Evolutionary conservation across 2,329 filamentous ascomycete genomes (phyloP).

Genomic region (Diaporthe sp.): DNA sequence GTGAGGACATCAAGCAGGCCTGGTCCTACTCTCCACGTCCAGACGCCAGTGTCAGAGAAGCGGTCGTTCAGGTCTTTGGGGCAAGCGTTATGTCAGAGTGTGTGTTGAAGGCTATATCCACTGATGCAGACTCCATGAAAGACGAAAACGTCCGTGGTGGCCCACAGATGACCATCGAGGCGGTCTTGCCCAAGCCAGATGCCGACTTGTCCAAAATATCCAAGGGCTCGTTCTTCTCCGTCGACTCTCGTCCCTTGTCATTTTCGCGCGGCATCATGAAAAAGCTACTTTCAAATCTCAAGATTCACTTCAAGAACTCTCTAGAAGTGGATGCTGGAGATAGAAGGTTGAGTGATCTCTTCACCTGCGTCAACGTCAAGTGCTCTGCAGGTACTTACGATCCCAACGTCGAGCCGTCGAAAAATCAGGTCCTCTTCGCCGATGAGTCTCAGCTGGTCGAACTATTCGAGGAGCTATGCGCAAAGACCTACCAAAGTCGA

Average conservation of each 20-base stretch:
- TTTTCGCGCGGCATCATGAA: constrained; percentile 69
- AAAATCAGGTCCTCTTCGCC: constrained; percentile 79
- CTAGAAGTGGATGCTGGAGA: constrained; percentile 46
- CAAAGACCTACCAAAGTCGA: constrained; percentile 53
- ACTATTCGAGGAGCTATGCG: constrained; percentile 62
- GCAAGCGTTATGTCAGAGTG: constrained; percentile 69
- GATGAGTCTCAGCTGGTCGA: constrained; percentile 63
- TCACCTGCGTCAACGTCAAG: constrained; percentile 74
- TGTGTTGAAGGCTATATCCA: constrained; percentile 51
- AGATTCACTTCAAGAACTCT: constrained; percentile 59
- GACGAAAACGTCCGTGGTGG: background rate
- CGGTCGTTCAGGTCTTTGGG: constrained; percentile 74
- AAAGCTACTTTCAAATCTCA: constrained; percentile 69
- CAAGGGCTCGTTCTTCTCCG: constrained; percentile 73
- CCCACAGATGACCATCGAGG: constrained; percentile 64
- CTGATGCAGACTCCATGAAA: background rate
- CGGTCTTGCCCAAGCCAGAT: constrained; percentile 68
- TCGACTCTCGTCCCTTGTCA: constrained; percentile 77
- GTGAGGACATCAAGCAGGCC: constrained; percentile 60
- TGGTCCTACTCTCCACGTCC: constrained; percentile 75
- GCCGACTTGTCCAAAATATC: constrained; percentile 60
- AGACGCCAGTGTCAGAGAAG: constrained; percentile 66
- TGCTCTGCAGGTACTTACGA: constrained; percentile 78
- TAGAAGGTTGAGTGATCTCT: constrained; percentile 63
- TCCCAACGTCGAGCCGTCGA: constrained; percentile 78